phyloP scores from a whole-genome alignment of 805 yeast genomes.

The Schizosaccharomyces lindneri region DNA sequence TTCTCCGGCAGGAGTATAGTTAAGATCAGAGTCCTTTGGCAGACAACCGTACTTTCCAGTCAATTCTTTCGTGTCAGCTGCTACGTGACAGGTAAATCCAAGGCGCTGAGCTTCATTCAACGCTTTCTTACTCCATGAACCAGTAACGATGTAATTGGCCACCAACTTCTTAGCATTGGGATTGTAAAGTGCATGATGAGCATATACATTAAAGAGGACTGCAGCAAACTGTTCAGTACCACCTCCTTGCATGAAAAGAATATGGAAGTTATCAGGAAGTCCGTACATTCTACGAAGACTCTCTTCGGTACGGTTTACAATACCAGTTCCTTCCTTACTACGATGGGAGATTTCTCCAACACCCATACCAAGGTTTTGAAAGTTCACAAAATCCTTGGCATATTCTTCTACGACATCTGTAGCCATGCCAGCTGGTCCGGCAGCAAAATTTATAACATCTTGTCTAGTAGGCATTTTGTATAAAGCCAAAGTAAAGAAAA shows the following conservation, averaged over 20 bases:
- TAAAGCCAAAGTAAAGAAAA: too few relatives aligned
- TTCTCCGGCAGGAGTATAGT: slow-evolving; percentile 23
- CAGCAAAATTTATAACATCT: slow-evolving; percentile 44
- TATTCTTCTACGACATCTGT: slow-evolving; percentile 67
- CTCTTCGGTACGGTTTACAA: slow-evolving; percentile 53
- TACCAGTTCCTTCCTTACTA: slow-evolving; percentile 51
- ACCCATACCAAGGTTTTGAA: slow-evolving; percentile 50
- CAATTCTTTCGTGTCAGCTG: slow-evolving; percentile 30
- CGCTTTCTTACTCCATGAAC: slow-evolving; percentile 82
- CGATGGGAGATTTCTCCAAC: slow-evolving; percentile 93
- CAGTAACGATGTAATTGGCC: slow-evolving; percentile 74
- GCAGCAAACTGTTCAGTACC: slow-evolving; percentile 92
- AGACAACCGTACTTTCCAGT: slow-evolving; percentile 39
- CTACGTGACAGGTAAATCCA: slow-evolving; percentile 45
- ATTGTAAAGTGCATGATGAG: slow-evolving; percentile 31
- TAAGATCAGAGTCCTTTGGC: slow-evolving; percentile 36
- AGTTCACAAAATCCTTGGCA: slow-evolving; percentile 56
- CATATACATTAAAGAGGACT: slow-evolving; percentile 56
- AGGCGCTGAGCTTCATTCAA: slow-evolving; percentile 66
- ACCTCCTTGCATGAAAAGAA: slow-evolving; percentile 90
- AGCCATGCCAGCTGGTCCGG: slow-evolving; percentile 95
- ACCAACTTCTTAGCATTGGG: slow-evolving; percentile 25
- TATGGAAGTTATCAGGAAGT: slow-evolving; percentile 83
- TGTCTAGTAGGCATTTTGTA: not conserved
- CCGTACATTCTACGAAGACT: slow-evolving; percentile 37